Percentiles rank a stretch among this genome's conserved stretches.
Conservation (phyloP, 2,329 filamentous ascomycete genomes). For the Nannizzia gypsea region DNA sequence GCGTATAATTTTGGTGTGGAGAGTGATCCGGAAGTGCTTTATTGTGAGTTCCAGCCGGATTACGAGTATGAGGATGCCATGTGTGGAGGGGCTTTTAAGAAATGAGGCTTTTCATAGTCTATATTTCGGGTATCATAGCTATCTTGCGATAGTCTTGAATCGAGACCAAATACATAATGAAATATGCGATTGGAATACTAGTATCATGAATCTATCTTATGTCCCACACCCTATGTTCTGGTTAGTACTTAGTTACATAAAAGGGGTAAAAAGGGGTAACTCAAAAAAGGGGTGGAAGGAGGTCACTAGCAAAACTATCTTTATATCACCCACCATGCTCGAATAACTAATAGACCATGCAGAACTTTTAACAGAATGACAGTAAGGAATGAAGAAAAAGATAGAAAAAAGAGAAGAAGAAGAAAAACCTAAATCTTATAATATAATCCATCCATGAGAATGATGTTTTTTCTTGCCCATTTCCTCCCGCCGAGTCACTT, state of each 20-base stretch:
- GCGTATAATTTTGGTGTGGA: slow-evolving; percentile 20
- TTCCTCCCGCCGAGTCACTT: too few relatives aligned
- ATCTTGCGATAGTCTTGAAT: background rate
- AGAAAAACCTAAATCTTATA: background rate
- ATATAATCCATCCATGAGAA: too few relatives aligned
- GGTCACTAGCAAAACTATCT: background rate
- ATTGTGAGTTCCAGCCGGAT: slow-evolving; percentile 21
- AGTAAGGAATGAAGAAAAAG: background rate
- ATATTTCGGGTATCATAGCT: background rate
- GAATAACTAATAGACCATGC: background rate
- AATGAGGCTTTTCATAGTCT: slow-evolving; percentile 4
- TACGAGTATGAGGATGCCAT: slow-evolving; percentile 20
- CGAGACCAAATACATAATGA: too few relatives aligned
- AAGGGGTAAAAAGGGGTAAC: background rate
- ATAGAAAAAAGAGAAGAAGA: background rate
- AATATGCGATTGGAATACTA: too few relatives aligned
- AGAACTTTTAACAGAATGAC: background rate
- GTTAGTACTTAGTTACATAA: background rate
- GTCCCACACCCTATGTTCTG: background rate
- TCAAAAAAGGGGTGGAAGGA: too few relatives aligned
- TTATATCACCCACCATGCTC: background rate
- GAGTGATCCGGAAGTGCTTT: slow-evolving; percentile 18
- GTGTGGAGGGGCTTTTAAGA: slow-evolving; percentile 18
- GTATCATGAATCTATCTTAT: background rate
- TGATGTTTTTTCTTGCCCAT: too few relatives aligned